Evolutionary conservation across 495 filamentous ascomycete species (phyloP).

Genomic region (Xylaria intraflava): DNA sequence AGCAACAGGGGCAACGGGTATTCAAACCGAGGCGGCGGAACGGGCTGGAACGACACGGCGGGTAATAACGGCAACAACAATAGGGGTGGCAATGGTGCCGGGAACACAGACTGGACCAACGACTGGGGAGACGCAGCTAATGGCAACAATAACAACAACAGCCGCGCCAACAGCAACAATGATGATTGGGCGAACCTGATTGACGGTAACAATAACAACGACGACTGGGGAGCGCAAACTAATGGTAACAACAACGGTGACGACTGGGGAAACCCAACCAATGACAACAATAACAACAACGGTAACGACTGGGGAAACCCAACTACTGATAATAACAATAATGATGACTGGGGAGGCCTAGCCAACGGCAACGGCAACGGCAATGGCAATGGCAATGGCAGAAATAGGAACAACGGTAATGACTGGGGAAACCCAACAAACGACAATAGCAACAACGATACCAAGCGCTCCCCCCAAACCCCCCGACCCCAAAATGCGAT

Average conservation of each 20-base stretch:
- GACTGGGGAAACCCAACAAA: not conserved
- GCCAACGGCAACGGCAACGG: not conserved
- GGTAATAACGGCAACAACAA: conserved; percentile 9
- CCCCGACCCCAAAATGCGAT: not conserved
- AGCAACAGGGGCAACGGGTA: not conserved
- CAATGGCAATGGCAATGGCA: not conserved
- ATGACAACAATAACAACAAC: conserved; percentile 6
- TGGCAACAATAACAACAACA: conserved; percentile 6
- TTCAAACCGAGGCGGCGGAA: not conserved
- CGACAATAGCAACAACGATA: conserved; percentile 1
- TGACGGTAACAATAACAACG: not conserved
- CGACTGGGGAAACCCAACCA: not conserved
- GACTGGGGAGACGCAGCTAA: not conserved
- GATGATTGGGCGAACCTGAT: not conserved
- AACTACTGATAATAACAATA: conserved; percentile 1
- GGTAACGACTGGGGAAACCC: not conserved
- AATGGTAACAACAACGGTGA: conserved; percentile 1
- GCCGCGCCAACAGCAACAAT: not conserved
- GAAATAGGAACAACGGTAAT: conserved; percentile 2
- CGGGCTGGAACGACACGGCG: conserved; percentile 1
- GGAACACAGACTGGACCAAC: not conserved
- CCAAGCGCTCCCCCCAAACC: not conserved
- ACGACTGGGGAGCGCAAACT: not conserved
- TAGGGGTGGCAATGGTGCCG: not conserved
- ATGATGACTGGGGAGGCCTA: not conserved